Conservation (phyloP, 2,329 filamentous ascomycete genomes). For the Claviceps spartinae region DNA sequence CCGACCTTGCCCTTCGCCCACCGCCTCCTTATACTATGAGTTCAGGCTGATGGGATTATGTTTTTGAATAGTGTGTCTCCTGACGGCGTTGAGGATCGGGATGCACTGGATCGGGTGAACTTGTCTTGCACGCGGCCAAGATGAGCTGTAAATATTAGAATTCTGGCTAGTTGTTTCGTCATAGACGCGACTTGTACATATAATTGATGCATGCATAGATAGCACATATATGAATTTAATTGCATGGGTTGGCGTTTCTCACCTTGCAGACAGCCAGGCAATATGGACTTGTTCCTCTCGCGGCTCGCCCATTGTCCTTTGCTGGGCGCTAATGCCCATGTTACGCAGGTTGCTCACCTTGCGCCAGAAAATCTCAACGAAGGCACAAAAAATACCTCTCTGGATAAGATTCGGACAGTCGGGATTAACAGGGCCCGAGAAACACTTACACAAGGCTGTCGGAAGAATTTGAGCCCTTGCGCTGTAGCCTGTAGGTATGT, state of each 20-base stretch:
- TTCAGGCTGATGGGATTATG: conserved; percentile 4
- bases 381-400: too few species aligned
- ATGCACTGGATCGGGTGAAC: not conserved
- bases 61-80: conserved; percentile 6
- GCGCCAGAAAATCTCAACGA: too few species aligned
- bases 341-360: too few species aligned
- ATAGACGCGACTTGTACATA: not conserved
- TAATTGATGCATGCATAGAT: not conserved
- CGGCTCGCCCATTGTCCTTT: too few species aligned
- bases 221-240: not conserved
- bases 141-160: not conserved
- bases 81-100: not conserved
- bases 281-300: too few species aligned
- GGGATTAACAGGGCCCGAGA: too few species aligned
- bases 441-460: too few species aligned
- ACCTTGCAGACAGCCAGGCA: not conserved
- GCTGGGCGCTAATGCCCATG: too few species aligned
- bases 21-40: conserved; percentile 13
- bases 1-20: conserved; percentile 3
- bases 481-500: not conserved
- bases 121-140: not conserved
- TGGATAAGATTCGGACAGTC: too few species aligned
- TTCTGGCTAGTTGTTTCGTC: not conserved
- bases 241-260: not conserved
- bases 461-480: too few species aligned